Evolutionary conservation across 2,329 filamentous ascomycete genomes (phyloP).

Genomic region (Atkinsonella hypoxylon): DNA sequence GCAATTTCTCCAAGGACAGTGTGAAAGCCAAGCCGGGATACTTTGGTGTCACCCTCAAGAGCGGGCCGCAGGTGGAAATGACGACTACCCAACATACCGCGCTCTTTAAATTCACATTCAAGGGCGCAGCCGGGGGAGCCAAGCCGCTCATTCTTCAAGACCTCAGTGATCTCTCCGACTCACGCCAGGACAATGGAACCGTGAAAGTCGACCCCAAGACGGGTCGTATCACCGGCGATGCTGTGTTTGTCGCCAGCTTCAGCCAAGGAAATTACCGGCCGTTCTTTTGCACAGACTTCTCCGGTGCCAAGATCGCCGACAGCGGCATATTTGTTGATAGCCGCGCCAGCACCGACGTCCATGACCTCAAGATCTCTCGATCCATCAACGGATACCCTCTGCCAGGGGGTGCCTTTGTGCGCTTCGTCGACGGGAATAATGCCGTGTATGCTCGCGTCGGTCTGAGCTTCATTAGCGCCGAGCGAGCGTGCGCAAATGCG

Average conservation of each 20-base stretch:
- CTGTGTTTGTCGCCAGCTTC: slow-evolving; percentile 52
- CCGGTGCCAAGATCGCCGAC: slow-evolving; percentile 43
- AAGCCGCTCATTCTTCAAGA: slow-evolving; percentile 54
- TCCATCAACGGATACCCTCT: slow-evolving; percentile 41
- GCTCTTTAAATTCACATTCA: slow-evolving; percentile 53
- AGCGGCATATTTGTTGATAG: slow-evolving; percentile 50
- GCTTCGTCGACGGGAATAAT: slow-evolving; percentile 39
- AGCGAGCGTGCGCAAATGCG: slow-evolving; percentile 55
- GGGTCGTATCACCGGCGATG: slow-evolving; percentile 52
- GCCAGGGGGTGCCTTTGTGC: slow-evolving; percentile 51
- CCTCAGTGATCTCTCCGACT: slow-evolving; percentile 50
- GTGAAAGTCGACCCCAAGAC: slow-evolving; percentile 41
- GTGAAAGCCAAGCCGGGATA: slow-evolving; percentile 51
- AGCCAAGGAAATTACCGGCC: slow-evolving; percentile 47
- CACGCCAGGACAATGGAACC: slow-evolving; percentile 44
- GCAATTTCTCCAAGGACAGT: slow-evolving; percentile 34
- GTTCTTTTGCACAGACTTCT: slow-evolving; percentile 58
- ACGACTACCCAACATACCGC: slow-evolving; percentile 54
- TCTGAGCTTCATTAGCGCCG: slow-evolving; percentile 54
- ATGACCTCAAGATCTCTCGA: slow-evolving; percentile 34
- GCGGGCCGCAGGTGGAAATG: slow-evolving; percentile 51
- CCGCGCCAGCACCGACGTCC: slow-evolving; percentile 34
- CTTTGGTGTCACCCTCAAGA: slow-evolving; percentile 48
- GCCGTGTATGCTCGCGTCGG: slow-evolving; percentile 55
- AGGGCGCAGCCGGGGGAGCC: slow-evolving; percentile 24